Evolutionary conservation across 352 stramenopile species (phyloP).

Genomic region (Globisporangium perplexum): DNA sequence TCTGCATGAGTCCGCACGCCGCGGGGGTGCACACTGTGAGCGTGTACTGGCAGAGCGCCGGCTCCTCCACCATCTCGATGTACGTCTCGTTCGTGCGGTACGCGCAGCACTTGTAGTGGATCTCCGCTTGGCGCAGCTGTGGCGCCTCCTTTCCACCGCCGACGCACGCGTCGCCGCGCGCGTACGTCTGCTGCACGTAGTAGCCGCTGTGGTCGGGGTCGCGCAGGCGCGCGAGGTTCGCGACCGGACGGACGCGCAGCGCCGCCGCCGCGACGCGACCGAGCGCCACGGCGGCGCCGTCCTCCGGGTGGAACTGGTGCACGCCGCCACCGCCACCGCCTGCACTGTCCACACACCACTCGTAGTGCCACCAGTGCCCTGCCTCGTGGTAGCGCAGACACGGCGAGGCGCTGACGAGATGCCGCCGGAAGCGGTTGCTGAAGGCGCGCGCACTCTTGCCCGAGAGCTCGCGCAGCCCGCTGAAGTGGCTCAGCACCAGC

Average conservation of each 20-base stretch:
- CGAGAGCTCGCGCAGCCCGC: constrained; percentile 53
- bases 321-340: constrained; percentile 49
- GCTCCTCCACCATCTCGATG: constrained; percentile 62
- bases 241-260: constrained; percentile 31
- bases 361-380: constrained; percentile 78
- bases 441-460: constrained; percentile 58
- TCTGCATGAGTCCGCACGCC: constrained; percentile 64
- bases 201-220: constrained; percentile 57
- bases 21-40: constrained; percentile 68
- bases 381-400: constrained; percentile 62
- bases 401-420: constrained; percentile 27
- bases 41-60: constrained; percentile 41
- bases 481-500: constrained; percentile 29
- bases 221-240: constrained; percentile 29
- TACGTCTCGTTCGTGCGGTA: constrained; percentile 82
- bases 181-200: constrained; percentile 47
- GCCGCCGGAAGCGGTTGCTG: constrained; percentile 60
- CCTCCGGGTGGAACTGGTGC: constrained; percentile 53
- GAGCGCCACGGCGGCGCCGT: constrained; percentile 22
- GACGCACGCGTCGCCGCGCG: constrained; percentile 32
- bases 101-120: constrained; percentile 73
- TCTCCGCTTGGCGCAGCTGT: constrained; percentile 19
- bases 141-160: constrained; percentile 7
- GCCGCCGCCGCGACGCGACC: constrained; percentile 27
- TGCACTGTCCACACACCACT: constrained; percentile 70